Percentiles rank a stretch among this genome's conserved stretches.
These are phyloP conservation scores for Dalbergia oliveri DNA, from an alignment of 306 rosid genomes.

Conservation along the genomic window DNA sequence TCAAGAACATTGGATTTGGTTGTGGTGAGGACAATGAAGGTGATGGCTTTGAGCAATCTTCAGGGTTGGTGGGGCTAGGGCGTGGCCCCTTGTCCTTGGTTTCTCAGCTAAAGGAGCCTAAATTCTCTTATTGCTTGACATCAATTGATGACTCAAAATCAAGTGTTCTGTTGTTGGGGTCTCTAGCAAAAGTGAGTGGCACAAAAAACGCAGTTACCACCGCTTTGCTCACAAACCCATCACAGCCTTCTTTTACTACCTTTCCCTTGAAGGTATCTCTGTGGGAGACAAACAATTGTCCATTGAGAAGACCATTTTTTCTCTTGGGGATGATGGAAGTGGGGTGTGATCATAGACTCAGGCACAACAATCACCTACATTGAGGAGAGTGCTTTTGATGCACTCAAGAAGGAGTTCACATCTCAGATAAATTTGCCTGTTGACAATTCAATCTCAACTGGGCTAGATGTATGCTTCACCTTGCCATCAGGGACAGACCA, in stretches of 20 bases:
- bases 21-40: conserved; percentile 88
- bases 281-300: conserved; percentile 66
- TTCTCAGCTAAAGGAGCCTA: conserved; percentile 76
- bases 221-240: conserved; percentile 70
- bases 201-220: conserved; percentile 47
- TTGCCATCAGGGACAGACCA: conserved; percentile 51
- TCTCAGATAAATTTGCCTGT: conserved; percentile 60
- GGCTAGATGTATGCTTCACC: conserved; percentile 76
- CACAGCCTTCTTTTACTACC: conserved; percentile 78
- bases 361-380: conserved; percentile 86
- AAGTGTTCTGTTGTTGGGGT: conserved; percentile 75
- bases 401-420: conserved; percentile 61
- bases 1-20: conserved; percentile 73
- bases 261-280: conserved; percentile 78
- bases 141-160: conserved; percentile 63
- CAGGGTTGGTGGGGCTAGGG: conserved; percentile 83
- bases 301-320: conserved; percentile 59
- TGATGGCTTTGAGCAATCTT: conserved; percentile 77
- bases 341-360: conserved; percentile 92
- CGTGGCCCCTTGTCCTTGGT: conserved; percentile 86
- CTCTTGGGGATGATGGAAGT: conserved; percentile 64
- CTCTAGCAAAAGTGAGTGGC: conserved; percentile 52
- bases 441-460: conserved; percentile 54
- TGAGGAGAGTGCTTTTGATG: conserved; percentile 54
- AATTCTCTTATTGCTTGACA: conserved; percentile 81